phyloP scores from a whole-genome alignment of 305 asterid genomes.

The Fraxinus platypoda region DNA sequence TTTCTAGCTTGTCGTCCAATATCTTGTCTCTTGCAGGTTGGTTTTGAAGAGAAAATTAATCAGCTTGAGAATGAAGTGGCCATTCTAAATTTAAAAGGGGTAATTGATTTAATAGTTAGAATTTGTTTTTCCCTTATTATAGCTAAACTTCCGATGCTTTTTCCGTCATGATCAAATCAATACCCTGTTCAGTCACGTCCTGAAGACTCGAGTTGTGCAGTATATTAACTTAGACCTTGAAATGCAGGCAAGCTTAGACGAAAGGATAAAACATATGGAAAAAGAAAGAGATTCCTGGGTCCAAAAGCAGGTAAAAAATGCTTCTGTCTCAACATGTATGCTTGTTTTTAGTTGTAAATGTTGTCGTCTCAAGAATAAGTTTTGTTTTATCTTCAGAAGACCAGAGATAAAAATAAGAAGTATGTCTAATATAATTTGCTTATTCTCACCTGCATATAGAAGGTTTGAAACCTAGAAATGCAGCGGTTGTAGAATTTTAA shows the following conservation, averaged over 20 bases:
- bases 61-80: constrained; percentile 50
- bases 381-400: not conserved
- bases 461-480: not conserved
- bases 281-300: constrained; percentile 54
- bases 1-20: not conserved
- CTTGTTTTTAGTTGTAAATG: constrained; percentile 15
- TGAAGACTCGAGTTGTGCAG: constrained; percentile 9
- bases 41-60: constrained; percentile 41
- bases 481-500: not conserved
- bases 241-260: constrained; percentile 47
- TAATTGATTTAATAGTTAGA: constrained; percentile 20
- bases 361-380: not conserved
- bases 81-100: constrained; percentile 45
- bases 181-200: not conserved
- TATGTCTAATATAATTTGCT: not conserved
- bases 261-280: constrained; percentile 45
- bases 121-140: constrained; percentile 11
- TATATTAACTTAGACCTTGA: not conserved
- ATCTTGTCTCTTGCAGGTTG: constrained; percentile 37
- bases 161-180: not conserved
- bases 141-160: constrained; percentile 5
- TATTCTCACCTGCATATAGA: not conserved
- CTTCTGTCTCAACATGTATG: constrained; percentile 9
- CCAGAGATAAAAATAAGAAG: not conserved
- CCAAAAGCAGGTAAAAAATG: constrained; percentile 54